Conservation (phyloP, 2,329 filamentous ascomycete genomes). For the Calonectria pauciramosa region DNA sequence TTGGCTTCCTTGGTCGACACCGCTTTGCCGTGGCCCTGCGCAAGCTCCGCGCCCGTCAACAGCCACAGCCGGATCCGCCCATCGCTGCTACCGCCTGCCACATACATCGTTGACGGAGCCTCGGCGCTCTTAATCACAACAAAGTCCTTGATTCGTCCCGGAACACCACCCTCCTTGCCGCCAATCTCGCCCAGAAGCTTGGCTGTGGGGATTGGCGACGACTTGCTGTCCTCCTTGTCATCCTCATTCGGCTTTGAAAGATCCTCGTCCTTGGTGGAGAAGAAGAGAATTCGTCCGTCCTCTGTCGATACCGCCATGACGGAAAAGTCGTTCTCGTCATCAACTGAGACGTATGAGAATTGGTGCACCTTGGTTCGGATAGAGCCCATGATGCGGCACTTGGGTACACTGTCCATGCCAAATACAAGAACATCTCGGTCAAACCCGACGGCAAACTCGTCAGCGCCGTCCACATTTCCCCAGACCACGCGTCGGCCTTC, state of each 20-base stretch:
- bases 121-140: conserved; percentile 67
- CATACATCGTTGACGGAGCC: conserved; percentile 60
- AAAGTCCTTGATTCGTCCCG: conserved; percentile 90
- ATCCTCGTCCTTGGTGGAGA: conserved; percentile 73
- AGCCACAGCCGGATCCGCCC: conserved; percentile 86
- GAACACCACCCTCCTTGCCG: conserved; percentile 76
- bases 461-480: conserved; percentile 77
- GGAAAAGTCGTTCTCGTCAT: conserved; percentile 54
- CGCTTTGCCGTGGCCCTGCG: conserved; percentile 39
- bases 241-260: conserved; percentile 54
- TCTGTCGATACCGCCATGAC: conserved; percentile 87
- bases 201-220: conserved; percentile 65
- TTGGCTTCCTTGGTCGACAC: conserved; percentile 44
- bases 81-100: conserved; percentile 86
- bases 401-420: conserved; percentile 87
- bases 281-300: conserved; percentile 89
- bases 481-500: conserved; percentile 88
- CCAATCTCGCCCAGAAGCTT: conserved; percentile 83
- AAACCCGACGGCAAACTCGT: conserved; percentile 91
- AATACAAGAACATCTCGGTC: conserved; percentile 89
- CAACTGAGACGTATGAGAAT: conserved; percentile 77
- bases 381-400: conserved; percentile 77
- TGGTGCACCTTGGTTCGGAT: conserved; percentile 86
- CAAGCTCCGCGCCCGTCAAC: conserved; percentile 61
- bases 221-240: conserved; percentile 50